phyloP scores from a whole-genome alignment of 1,139 yeast species.

The Kluyveromyces marxianus region DNA sequence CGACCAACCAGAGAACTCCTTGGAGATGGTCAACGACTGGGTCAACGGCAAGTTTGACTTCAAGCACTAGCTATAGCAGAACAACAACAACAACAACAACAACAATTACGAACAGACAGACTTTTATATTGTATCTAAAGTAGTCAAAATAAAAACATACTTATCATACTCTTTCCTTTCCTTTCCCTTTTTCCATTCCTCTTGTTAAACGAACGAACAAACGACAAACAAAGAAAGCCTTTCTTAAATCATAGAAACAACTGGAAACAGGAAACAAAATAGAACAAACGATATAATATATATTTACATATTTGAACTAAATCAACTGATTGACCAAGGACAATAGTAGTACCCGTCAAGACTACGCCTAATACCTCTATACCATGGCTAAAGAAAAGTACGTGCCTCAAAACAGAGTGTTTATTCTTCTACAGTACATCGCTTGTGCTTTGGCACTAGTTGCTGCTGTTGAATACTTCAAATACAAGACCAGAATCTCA shows the following conservation, averaged over 20 bases:
- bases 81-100: not conserved
- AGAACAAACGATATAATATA: no score
- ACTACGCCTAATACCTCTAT: not conserved
- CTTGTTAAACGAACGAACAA: no score
- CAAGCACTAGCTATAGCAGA: slow-evolving; percentile 4
- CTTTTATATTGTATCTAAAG: no score
- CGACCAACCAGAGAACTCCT: slow-evolving; percentile 64
- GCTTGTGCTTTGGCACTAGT: slow-evolving; percentile 27
- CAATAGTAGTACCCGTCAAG: not conserved
- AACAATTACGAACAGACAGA: no score
- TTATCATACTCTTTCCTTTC: no score
- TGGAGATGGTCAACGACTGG: slow-evolving; percentile 80
- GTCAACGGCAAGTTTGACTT: slow-evolving; percentile 41
- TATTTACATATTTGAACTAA: no score
- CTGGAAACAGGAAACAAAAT: no score
- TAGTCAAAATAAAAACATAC: no score
- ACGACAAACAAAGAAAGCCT: no score
- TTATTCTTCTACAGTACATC: slow-evolving; percentile 26
- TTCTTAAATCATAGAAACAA: no score
- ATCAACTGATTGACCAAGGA: no score
- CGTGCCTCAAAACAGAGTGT: not conserved
- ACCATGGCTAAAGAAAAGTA: not conserved
- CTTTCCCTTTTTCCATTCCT: no score
- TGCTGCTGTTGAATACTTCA: slow-evolving; percentile 36
- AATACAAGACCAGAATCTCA: slow-evolving; percentile 32